phyloP scores from a whole-genome alignment of 176 grass and related monocot species.

The Raddia guianensis region DNA sequence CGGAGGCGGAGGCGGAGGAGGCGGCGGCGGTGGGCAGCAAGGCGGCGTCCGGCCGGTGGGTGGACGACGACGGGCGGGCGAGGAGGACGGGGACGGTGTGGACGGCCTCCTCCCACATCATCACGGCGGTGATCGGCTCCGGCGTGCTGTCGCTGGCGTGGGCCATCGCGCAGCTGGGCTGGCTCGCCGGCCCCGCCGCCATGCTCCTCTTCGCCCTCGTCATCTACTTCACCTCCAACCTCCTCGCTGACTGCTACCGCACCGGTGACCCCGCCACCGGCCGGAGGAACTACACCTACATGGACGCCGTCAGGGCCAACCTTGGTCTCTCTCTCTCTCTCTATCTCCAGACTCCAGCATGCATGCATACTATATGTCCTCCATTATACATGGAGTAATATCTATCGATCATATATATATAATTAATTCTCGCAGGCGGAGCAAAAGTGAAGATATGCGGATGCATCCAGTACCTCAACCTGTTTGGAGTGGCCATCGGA shows the following conservation, averaged over 20 bases:
- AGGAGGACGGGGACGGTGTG: constrained; percentile 58
- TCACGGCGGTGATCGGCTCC: constrained; percentile 63
- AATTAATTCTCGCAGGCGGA: constrained; percentile 32
- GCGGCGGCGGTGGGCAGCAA: background rate
- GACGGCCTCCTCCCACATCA: constrained; percentile 70
- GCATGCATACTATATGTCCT: too few relatives aligned
- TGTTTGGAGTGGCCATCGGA: constrained; percentile 61
- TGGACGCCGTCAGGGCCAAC: constrained; percentile 61
- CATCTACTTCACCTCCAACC: constrained; percentile 54
- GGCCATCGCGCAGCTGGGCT: constrained; percentile 58
- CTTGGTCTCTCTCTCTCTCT: background rate
- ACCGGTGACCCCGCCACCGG: constrained; percentile 51
- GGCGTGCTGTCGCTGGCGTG: constrained; percentile 60
- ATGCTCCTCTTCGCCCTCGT: constrained; percentile 62
- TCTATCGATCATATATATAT: too few relatives aligned
- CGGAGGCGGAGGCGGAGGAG: constrained; percentile 3
- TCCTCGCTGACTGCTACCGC: constrained; percentile 57
- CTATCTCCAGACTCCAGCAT: too few relatives aligned
- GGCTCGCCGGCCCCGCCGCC: constrained; percentile 50
- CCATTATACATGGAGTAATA: too few relatives aligned
- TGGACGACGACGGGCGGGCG: constrained; percentile 55
- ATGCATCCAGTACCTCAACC: constrained; percentile 61
- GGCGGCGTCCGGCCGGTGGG: background rate
- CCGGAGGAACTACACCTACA: constrained; percentile 66
- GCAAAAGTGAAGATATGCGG: constrained; percentile 61